These are phyloP conservation scores for Blastocystis sp. DNA, from an alignment of 352 stramenopile species.

Conservation along the genomic window DNA sequence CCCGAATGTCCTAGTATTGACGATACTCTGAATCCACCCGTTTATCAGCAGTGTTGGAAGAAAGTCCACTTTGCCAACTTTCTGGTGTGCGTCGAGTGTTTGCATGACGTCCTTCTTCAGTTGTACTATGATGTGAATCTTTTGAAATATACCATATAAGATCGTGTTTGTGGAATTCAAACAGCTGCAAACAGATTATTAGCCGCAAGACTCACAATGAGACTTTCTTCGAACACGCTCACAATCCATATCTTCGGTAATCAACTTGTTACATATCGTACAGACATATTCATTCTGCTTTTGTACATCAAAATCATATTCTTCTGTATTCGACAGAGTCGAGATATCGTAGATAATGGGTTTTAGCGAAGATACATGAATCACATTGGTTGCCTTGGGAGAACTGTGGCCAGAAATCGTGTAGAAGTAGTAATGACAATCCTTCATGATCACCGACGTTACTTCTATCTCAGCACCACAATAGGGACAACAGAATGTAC, in stretches of 20 bases:
- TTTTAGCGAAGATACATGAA: background rate
- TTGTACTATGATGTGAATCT: background rate
- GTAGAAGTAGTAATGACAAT: constrained; percentile 31
- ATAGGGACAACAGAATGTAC: background rate
- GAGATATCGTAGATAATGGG: constrained; percentile 11
- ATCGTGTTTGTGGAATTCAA: too few relatives aligned
- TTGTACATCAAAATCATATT: constrained; percentile 40
- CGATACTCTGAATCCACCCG: constrained; percentile 15
- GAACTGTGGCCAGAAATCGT: background rate
- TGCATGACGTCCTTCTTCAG: constrained; percentile 1
- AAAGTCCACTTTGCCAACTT: constrained; percentile 47
- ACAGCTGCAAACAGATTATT: constrained; percentile 1
- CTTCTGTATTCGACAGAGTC: background rate
- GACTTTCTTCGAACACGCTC: constrained; percentile 10
- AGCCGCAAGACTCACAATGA: background rate
- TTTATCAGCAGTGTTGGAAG: constrained; percentile 35
- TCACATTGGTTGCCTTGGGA: constrained; percentile 19
- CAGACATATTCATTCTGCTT: constrained; percentile 25
- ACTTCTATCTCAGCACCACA: constrained; percentile 3
- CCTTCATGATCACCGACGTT: background rate
- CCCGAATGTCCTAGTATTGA: constrained; percentile 20
- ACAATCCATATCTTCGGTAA: constrained; percentile 8
- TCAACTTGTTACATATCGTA: background rate
- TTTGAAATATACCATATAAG: constrained; percentile 14
- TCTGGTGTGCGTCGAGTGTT: constrained; percentile 38